phyloP scores from a whole-genome alignment of 306 rosid species.

The Mucuna pruriens region DNA sequence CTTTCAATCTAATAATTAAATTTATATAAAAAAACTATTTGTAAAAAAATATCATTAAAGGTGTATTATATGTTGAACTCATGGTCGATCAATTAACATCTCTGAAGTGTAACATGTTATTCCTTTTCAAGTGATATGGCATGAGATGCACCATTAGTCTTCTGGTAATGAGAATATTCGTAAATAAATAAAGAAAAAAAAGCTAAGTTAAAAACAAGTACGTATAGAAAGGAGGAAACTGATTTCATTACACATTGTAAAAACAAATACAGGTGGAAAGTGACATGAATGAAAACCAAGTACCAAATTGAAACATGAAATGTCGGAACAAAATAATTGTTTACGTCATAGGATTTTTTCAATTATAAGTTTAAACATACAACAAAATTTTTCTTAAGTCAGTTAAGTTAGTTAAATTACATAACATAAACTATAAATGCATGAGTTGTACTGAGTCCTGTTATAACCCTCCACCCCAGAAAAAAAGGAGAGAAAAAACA shows the following conservation, averaged over 20 bases:
- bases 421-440: not conserved
- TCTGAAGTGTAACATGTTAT: too few relatives aligned
- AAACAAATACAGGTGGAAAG: slow-evolving; percentile 1
- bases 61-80: too few relatives aligned
- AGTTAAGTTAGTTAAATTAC: not conserved
- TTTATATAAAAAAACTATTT: too few relatives aligned
- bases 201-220: not conserved
- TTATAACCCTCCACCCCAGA: not conserved
- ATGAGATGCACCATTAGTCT: too few relatives aligned
- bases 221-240: not conserved
- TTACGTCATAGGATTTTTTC: not conserved
- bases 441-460: not conserved
- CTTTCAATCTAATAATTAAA: too few relatives aligned
- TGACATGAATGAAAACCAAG: not conserved
- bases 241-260: not conserved
- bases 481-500: too few relatives aligned
- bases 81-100: too few relatives aligned
- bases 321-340: not conserved
- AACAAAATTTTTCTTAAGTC: not conserved
- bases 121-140: too few relatives aligned
- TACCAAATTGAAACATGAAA: not conserved
- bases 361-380: not conserved
- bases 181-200: not conserved
- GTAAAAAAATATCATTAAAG: too few relatives aligned
- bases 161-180: not conserved